Evolutionary conservation across 2,329 filamentous ascomycete species (phyloP), one percentile per base, ranked within the genome.

Genomic region (Davidsoniella australis): DNA sequence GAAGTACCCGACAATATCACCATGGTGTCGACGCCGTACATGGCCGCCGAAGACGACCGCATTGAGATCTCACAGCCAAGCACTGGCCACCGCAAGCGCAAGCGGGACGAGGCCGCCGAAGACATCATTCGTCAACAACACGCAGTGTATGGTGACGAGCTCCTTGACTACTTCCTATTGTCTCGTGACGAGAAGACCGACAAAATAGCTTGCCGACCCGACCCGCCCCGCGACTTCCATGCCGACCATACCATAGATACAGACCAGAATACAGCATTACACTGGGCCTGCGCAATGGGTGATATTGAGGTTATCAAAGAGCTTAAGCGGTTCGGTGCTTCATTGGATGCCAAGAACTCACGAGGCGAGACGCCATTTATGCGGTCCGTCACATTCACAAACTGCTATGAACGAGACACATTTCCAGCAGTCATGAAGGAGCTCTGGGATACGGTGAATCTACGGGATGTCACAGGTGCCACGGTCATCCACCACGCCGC

Each of bases 261-360:
- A 41, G 87, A 94, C 58, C 81, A 82, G 8, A 88, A 96, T 60
- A 94, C 87, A 2, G 88, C 89, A 5, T 74, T 98, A 56, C 91
- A 98, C 61, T 98, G 91, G 91, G 91, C 88, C 16, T 87, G 86
- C 48, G 86, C 91, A 20, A 98, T 98, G 89, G 91, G 91, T 52
- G 91, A 96, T 57, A 71, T 95, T 26, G 84, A 89, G 45, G 85
- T 96, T 14, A 85, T 95, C 54, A 86, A 82, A 62, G 83, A 94
- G 62, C 70, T 98, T 16, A 82, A 91, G 57, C 74, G 78, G 39
- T 86, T 88, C 53, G 81, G 84, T 40, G 87, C 89, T 9, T 78
- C 78, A 53, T 70, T 86, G 14, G 76, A 78, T 26, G 78, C 80
- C 2, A 73, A 81, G 48, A 88, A 87, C 50, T 66, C 75, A 41